A percentile compares a stretch with the other conserved stretches of the same genome.
phyloP scores from a whole-genome alignment of 805 yeast species.

The Pichia occidentalis region DNA sequence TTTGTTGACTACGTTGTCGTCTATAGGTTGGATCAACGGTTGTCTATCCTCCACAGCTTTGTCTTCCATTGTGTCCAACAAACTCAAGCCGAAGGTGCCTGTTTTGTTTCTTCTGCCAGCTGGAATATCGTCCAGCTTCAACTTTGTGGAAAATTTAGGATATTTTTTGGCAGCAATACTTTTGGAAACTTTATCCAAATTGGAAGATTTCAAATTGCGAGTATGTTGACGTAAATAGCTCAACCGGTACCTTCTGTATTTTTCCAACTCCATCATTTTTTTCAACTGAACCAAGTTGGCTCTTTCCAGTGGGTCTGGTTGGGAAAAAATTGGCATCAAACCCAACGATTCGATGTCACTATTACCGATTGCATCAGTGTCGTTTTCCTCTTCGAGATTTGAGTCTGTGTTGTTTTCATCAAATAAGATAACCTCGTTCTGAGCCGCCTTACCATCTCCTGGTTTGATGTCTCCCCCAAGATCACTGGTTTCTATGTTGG shows the following conservation, averaged over 20 bases:
- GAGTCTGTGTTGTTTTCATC: slow-evolving; percentile 6
- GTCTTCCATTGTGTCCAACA: slow-evolving; percentile 13
- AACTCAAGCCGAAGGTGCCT: slow-evolving; percentile 22
- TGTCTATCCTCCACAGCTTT: slow-evolving; percentile 16
- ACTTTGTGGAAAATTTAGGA: slow-evolving; percentile 6
- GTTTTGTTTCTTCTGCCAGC: slow-evolving; percentile 20
- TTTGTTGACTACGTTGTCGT: slow-evolving; percentile 14
- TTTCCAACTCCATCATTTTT: slow-evolving; percentile 36
- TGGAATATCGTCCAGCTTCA: slow-evolving; percentile 14
- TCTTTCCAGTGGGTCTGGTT: slow-evolving; percentile 29
- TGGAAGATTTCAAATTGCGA: slow-evolving; percentile 18
- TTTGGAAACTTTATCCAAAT: slow-evolving; percentile 8
- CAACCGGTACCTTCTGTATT: slow-evolving; percentile 41
- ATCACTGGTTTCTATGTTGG: slow-evolving; percentile 5
- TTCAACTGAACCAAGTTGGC: slow-evolving; percentile 28
- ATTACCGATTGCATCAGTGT: slow-evolving; percentile 10
- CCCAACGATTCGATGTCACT: slow-evolving; percentile 8
- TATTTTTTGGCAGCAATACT: slow-evolving; percentile 4
- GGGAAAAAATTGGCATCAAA: background rate
- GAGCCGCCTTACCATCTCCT: background rate
- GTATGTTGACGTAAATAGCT: slow-evolving; percentile 34
- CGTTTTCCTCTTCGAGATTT: background rate
- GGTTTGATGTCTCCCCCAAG: background rate
- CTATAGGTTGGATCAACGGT: slow-evolving; percentile 3
- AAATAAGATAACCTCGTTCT: slow-evolving; percentile 5